Base-by-base conservation (phyloP, 495 filamentous ascomycete genomes). In the Rostrohypoxylon terebratum region DNA sequence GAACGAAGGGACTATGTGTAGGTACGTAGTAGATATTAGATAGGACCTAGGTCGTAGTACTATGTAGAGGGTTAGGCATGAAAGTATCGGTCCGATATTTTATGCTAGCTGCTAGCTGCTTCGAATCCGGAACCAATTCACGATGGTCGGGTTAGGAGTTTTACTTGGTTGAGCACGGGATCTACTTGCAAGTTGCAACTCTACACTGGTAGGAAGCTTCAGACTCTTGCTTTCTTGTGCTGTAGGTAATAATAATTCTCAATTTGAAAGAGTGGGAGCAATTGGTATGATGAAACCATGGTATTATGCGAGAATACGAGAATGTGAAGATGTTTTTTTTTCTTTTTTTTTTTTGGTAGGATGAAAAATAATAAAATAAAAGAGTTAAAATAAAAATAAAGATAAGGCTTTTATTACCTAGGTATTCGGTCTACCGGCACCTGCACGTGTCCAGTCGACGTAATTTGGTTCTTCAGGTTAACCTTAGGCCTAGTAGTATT, bases 1-100 rank as follows among this genome's bases (percentile, higher is more conserved):
- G 62, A 65, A 5, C 47, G 38, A 10, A 34, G 40, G 40, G n/a
- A 40, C 9, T 40, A 40, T 40, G 33, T 21, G 8, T 11, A 14
- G n/a, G n/a, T n/a, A n/a, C n/a, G n/a, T n/a, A n/a, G n/a, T n/a
- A n/a, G n/a, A n/a, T n/a, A n/a, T n/a, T 42, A 58, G 31, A 58
- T 21, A 21, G 33, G 54, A 8, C 36, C 21, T 59, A 42, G 33
- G 54, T 16, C 36, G 38, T 59, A 42, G 34, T 40, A n/a, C n/a
- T n/a, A n/a, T n/a, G n/a, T n/a, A 59, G 20, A 21, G 55, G 55
- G 34, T 42, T 40, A 23, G 44, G 20, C 33, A 36, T 50, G n/a
- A 60, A 20, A 4, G 57, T 48, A 71, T 71, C 68, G 68, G 68
- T 1, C 68, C 68, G 68, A 71, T 66, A 57, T 55, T 59, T 42